Conservation (phyloP, 2,329 filamentous ascomycete species). For the Fusarium oxysporum region DNA sequence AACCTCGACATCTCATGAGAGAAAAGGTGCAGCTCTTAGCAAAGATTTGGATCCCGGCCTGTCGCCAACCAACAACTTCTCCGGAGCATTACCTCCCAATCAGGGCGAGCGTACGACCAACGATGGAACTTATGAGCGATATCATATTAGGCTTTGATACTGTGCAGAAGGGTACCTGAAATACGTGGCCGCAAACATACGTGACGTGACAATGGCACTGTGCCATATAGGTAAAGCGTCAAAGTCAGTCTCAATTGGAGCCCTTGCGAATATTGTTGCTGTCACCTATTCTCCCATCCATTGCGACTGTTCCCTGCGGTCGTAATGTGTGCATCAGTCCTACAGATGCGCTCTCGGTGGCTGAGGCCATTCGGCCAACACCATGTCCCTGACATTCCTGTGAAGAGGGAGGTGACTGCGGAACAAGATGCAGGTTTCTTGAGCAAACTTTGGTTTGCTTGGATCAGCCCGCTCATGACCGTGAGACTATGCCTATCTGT, state of each 20-base stretch:
- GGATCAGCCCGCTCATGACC: neutral
- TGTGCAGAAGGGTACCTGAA: neutral
- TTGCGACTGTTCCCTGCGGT: neutral
- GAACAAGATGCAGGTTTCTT: conserved; percentile 1
- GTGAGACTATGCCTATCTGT: neutral
- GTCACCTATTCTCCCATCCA: neutral
- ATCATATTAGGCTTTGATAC: neutral
- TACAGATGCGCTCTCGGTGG: neutral
- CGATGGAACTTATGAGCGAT: neutral
- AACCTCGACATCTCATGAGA: neutral
- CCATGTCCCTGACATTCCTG: neutral
- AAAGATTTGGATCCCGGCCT: neutral
- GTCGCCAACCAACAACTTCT: neutral
- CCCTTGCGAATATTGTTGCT: neutral
- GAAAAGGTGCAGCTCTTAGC: neutral
- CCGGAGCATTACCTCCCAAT: neutral
- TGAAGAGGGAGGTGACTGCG: neutral
- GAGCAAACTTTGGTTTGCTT: conserved; percentile 1
- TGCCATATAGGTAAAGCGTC: neutral
- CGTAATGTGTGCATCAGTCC: neutral
- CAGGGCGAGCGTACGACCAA: neutral
- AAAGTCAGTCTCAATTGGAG: neutral
- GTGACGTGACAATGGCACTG: neutral
- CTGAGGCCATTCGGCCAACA: neutral
- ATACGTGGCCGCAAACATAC: neutral